Evolutionary conservation across 2,329 filamentous ascomycete genomes (phyloP), one percentile per base, ranked within the genome.

Genomic region (Chrysoporthe cubensis): DNA sequence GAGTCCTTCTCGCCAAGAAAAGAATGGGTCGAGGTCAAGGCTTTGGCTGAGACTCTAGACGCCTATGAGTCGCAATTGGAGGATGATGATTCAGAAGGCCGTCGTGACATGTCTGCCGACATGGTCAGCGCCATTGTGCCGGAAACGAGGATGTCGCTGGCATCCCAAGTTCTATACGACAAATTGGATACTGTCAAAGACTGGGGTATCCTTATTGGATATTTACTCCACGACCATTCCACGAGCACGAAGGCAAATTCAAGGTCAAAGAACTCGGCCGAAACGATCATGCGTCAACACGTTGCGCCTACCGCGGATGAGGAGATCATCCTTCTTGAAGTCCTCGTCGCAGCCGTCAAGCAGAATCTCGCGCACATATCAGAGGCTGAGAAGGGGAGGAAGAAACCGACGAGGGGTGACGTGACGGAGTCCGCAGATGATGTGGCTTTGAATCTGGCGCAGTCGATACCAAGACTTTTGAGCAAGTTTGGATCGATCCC

Each of bases 401-500:
- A 85, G 73, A 87, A 83, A 72, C 79, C 81, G 16, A 83, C 88
- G 64, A 88, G 87, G 61, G 83, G 87, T 32, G 89, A 93, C 68
- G 87, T 90, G 61, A 80, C 84, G 6, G 91, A 94, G 68, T 85
- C 89, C 37, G 91, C 93, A 70, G 94, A 97, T 74, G 89, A 91
- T 61, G 90, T 91, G 46, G 93, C 93, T 2, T 85, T 94, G 60
- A 88, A 91, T 72, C 84, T 99, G 48, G 92, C 93, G 9, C 84
- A 86, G 48, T 84, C 92, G 16, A 95, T 98, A 65, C 96, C 96
- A 0, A 90, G 88, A 71, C 86, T 99, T 2, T 83, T 99, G 63
- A 97, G 91, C 79, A 98, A 97, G 76, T 99, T 94, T 73, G 95
- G 96, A 5, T 92, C 94, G n/a, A 87, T 92, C 40, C 91, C 96